Percentiles rank a stretch among this genome's conserved stretches.
These are phyloP conservation scores for Podaxis sp. DNA, from an alignment of 768 basidiomycete species.

Conservation along the genomic window DNA sequence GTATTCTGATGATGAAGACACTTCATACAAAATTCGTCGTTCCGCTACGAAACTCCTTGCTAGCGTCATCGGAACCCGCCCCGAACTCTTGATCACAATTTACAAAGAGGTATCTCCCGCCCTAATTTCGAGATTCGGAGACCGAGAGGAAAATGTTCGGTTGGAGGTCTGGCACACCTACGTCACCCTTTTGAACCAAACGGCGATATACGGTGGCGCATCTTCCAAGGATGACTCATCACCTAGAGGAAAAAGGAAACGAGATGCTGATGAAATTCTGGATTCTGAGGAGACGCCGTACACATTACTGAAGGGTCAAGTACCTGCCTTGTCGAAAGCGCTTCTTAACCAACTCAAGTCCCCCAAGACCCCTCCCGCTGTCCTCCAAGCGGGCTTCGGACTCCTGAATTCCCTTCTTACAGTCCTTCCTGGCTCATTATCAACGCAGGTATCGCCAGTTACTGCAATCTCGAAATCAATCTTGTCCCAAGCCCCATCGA, in stretches of 20 bases:
- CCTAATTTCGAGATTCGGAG: constrained; percentile 87
- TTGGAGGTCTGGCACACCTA: constrained; percentile 93
- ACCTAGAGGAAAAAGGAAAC: constrained; percentile 70
- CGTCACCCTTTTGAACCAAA: constrained; percentile 78
- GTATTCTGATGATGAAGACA: constrained; percentile 97
- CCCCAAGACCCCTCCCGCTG: constrained; percentile 71
- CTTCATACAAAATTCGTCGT: constrained; percentile 95
- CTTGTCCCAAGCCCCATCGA: constrained; percentile 65
- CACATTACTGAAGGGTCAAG: constrained; percentile 69
- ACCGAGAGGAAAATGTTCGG: constrained; percentile 93
- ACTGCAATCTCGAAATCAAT: constrained; percentile 63
- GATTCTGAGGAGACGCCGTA: constrained; percentile 79
- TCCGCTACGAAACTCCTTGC: constrained; percentile 88
- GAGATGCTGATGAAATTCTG: constrained; percentile 66
- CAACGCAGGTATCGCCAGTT: constrained; percentile 65
- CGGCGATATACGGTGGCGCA: constrained; percentile 71
- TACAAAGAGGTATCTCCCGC: constrained; percentile 87
- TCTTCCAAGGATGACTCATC: constrained; percentile 49
- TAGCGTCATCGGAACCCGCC: constrained; percentile 85
- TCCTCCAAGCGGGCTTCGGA: constrained; percentile 84
- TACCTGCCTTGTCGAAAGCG: constrained; percentile 76
- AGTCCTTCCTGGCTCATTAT: constrained; percentile 82
- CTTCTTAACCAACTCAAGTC: constrained; percentile 85
- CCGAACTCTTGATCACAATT: constrained; percentile 76
- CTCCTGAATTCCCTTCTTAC: constrained; percentile 73